Base-by-base conservation (phyloP, 169 alveolate species). In the Plasmodium knowlesi region DNA sequence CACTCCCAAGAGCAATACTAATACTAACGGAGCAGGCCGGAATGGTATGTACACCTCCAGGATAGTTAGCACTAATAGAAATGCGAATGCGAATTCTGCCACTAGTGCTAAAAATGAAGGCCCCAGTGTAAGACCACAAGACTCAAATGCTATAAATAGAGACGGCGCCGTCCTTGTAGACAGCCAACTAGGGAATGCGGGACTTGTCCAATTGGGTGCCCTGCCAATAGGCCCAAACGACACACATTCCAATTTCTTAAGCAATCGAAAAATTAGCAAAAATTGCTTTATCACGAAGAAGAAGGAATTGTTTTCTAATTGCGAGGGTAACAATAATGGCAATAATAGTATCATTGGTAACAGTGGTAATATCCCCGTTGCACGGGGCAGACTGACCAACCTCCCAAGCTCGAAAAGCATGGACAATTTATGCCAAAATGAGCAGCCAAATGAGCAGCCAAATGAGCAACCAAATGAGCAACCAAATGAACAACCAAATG, bases 261-360 rank as follows among this genome's bases (percentile, higher is more conserved):
- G 25, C 43, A 74, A 76, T 32, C 46, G 39, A 34, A 84, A 41
- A 14, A 72, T n/a, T 37, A 43, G 30, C 43, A 30, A 32, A 53
- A 76, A 57, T 2, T 86, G 41, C 80, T 86, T 86, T n/a, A 34
- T 76, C 25, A 57, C 76, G 30, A 86, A 86, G 34, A 85, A 86
- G 16, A 43, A 39, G 28, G 85, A 76, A n/a, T 22, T 9, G 22
- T 46, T 86, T 57, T 22, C 19, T n/a, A 22, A 46, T 22, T 19
- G 30, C 46, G 16, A 32, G 53, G 34, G 43, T 83, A 71, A 5
- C 39, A 37, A 70, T 25, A 16, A 50, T 83, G 80, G 25, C 19
- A 83, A 19, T 30, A 41, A 19, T 14, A 30, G 53, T 25, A 57
- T 12, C 19, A 80, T 43, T 46, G 61, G 76, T 57, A 16, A 54